phyloP scores from a whole-genome alignment of 805 yeast species.

The Candida takata region DNA sequence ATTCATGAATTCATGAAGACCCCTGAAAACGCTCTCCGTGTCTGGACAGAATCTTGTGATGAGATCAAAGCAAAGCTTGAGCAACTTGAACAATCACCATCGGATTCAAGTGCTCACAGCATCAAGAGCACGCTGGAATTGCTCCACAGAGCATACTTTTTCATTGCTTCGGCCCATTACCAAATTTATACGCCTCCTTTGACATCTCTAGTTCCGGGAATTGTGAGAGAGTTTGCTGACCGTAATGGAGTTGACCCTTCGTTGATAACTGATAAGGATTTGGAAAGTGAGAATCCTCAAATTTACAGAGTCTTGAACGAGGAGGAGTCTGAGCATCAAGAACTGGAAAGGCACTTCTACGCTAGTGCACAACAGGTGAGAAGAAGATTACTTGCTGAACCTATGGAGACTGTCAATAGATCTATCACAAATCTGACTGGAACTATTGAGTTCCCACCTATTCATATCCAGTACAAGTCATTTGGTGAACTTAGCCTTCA shows the following conservation, averaged over 20 bases:
- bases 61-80: slow-evolving; percentile 9
- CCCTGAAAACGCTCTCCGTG: slow-evolving; percentile 43
- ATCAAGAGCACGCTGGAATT: slow-evolving; percentile 46
- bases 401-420: slow-evolving; percentile 19
- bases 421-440: slow-evolving; percentile 4
- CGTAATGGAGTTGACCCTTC: slow-evolving; percentile 9
- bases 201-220: slow-evolving; percentile 21
- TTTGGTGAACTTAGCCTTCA: slow-evolving; percentile 9
- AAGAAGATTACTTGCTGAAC: slow-evolving; percentile 37
- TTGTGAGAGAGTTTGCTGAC: slow-evolving; percentile 8
- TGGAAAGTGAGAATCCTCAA: slow-evolving; percentile 23
- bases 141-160: slow-evolving; percentile 71
- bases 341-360: slow-evolving; percentile 47
- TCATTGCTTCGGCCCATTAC: slow-evolving; percentile 67
- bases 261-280: not conserved
- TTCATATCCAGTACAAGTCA: not conserved
- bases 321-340: slow-evolving; percentile 32
- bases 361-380: slow-evolving; percentile 57
- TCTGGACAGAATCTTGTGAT: slow-evolving; percentile 33
- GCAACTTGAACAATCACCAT: slow-evolving; percentile 4
- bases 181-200: slow-evolving; percentile 39
- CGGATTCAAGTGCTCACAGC: slow-evolving; percentile 16
- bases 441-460: not conserved
- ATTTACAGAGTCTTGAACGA: slow-evolving; percentile 17
- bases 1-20: slow-evolving; percentile 49